Base-by-base conservation (phyloP, 2,329 filamentous ascomycete genomes). In the Ceratocystis smalleyi region DNA sequence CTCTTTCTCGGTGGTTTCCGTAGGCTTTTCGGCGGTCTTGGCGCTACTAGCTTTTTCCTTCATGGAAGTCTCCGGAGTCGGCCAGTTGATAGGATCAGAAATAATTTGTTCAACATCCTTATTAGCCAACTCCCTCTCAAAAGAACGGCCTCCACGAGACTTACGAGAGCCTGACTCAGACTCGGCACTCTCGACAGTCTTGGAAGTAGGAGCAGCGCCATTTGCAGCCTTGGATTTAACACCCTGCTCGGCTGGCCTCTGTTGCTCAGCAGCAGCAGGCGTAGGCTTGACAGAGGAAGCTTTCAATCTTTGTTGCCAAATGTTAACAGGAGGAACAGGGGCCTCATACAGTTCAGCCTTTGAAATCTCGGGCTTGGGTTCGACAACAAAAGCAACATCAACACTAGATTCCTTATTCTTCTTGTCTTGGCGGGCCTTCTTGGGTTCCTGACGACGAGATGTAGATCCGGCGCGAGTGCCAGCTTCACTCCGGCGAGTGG, bases 301-400 rank as follows among this genome's bases (percentile, higher is more conserved):
- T 70, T 90, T 86, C 69, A 81, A 86, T 65, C 91, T 83, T 74
- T 91, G 84, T 68, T 85, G 82, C 92, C 94, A 99, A 67, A 91
- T 78, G 73, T 99, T 99, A 65, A 96, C 87, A 1, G 83, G 74
- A 0, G 94, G 94, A 54, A 88, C 79, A 35, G 90, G 87, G 19
- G 92, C 92, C 67, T 94, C 89, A 59, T 87, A 86, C 51, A 96
- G 78, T 70, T 86, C 81, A 55, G 83, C 76, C 70, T 85, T 83
- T 69, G 81, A 77, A 15, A 77, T 77, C 67, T 82, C 76, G 69
- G 82, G 82, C 69, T 85, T 82, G 43, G 74, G 73, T 55, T 76
- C 74, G 10, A n/a, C 54, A 55, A 76, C 73, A 22, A 66, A 60
- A 35, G 59, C 59, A 49, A 61, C 54, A 8, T 57, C 54, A 24